Evolutionary conservation across 306 rosid genomes (phyloP).

Genomic region (Herpetospermum pedunculosum): DNA sequence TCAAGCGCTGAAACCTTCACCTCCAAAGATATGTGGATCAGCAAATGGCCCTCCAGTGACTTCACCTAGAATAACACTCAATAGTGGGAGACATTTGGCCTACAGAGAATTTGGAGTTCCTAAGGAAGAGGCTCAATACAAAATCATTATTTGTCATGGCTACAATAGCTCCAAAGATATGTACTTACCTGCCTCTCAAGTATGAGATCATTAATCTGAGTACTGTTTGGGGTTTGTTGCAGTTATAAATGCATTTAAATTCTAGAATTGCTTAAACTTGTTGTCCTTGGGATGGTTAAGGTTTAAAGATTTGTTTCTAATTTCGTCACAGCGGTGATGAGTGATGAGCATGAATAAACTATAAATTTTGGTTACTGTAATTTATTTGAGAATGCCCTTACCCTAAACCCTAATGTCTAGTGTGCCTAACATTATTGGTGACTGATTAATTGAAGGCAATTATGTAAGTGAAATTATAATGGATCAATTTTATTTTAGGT

Average conservation of each 20-base stretch:
- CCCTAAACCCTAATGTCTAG: not conserved
- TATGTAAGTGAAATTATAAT: not conserved
- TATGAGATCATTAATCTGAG: slow-evolving; percentile 17
- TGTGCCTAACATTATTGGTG: not conserved
- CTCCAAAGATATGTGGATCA: slow-evolving; percentile 54
- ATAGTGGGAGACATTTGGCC: slow-evolving; percentile 71
- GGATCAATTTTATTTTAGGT: not conserved
- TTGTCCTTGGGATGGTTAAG: not conserved
- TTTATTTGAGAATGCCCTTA: not conserved
- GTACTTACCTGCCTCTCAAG: slow-evolving; percentile 37
- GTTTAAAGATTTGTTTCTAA: not conserved
- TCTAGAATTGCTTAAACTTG: not conserved
- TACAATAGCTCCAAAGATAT: slow-evolving; percentile 41
- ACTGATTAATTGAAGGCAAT: not conserved
- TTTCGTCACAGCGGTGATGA: not conserved
- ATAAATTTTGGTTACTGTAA: not conserved
- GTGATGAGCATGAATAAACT: not conserved
- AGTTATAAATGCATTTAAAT: not conserved
- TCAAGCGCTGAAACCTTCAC: slow-evolving; percentile 46
- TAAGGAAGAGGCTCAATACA: slow-evolving; percentile 51
- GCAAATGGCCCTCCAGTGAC: slow-evolving; percentile 46
- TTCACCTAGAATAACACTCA: slow-evolving; percentile 56
- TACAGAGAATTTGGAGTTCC: slow-evolving; percentile 58
- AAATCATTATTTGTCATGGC: slow-evolving; percentile 61
- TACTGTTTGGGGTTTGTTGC: not conserved